Percentiles rank a stretch among this genome's conserved stretches.
Conservation (phyloP, 345 rosid species). For the Cardamine chenopodiifolia region DNA sequence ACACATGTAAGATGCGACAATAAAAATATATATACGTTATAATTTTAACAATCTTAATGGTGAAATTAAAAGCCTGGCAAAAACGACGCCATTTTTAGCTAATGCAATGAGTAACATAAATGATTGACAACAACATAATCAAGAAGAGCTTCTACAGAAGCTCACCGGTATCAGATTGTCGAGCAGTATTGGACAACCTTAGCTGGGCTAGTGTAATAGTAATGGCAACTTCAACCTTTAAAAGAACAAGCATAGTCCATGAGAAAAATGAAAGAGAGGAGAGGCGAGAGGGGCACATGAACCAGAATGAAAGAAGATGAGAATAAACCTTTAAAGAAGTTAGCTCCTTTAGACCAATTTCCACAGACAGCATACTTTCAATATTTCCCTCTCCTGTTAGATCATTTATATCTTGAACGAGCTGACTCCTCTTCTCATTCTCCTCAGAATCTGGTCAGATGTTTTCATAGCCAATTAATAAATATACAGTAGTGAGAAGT, state of each 20-base stretch:
- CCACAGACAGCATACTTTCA: constrained; percentile 97
- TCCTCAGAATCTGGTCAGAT: constrained; percentile 59
- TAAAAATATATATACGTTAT: not conserved
- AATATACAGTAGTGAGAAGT: constrained; percentile 17
- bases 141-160: constrained; percentile 18
- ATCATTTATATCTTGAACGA: constrained; percentile 76
- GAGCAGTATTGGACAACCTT: constrained; percentile 67
- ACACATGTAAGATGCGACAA: constrained; percentile 7
- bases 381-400: constrained; percentile 96
- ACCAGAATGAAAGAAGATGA: not conserved
- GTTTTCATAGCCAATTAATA: constrained; percentile 12
- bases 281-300: not conserved
- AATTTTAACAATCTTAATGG: constrained; percentile 14
- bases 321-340: constrained; percentile 75
- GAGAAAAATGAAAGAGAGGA: constrained; percentile 20
- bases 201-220: constrained; percentile 74
- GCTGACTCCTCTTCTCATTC: constrained; percentile 69
- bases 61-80: not conserved
- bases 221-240: constrained; percentile 91
- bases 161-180: constrained; percentile 72
- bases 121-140: not conserved
- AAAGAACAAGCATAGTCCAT: constrained; percentile 32
- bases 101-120: constrained; percentile 2
- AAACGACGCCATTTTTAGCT: not conserved
- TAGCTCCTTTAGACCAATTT: constrained; percentile 96